Evolutionary conservation across 768 basidiomycete species (phyloP), one percentile per base, ranked within the genome.

Genomic region (Leccinum incarnatum): DNA sequence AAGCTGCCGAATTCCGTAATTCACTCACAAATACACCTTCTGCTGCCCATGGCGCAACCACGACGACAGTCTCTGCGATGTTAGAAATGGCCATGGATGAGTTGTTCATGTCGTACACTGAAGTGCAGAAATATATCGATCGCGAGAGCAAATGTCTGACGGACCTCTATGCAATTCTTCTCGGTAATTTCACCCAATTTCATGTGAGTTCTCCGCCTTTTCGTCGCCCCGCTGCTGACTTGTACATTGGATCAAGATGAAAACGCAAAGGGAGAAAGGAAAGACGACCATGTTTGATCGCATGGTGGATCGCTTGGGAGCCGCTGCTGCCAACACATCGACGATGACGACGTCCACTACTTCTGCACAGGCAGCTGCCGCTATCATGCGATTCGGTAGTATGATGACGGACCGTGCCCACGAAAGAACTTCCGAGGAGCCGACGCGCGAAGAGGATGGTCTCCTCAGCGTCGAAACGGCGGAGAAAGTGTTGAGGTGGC

Each of bases 31-130:
- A 79, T 15, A 51, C 66, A 4, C 60, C 74, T n/a, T 67, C 77
- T 4, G 75, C 82, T 23, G 70, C 79, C 36, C 75, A 78, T 17
- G 69, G 78, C 2, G 67, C 79, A 23, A 76, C 77, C 17, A 58
- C 79, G 0, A 74, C 81, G 9, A 80, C 83, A 9, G 82, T 90
- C 65, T 81, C 87, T 66, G 77, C 83, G 1, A 93, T 98, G 91
- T 80, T 99, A n/a, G 97, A 98, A 72, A 87, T 85, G 8, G 91
- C 94, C 8, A 88, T 97, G 84, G 97, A 98, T 62, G 97, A 98
- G 69, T 82, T 98, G 19, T 98, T 98, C 62, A 85, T 95, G 21
- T 91, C 93, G 3, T 98, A 95, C 68, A 89, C 88, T 1, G 96
- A 99, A 74, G 94, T 92, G 3, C 86, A 86, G 58, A 78, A 94